Conservation (phyloP, 148 eudicot genomes). For the Oxyria digyna region DNA sequence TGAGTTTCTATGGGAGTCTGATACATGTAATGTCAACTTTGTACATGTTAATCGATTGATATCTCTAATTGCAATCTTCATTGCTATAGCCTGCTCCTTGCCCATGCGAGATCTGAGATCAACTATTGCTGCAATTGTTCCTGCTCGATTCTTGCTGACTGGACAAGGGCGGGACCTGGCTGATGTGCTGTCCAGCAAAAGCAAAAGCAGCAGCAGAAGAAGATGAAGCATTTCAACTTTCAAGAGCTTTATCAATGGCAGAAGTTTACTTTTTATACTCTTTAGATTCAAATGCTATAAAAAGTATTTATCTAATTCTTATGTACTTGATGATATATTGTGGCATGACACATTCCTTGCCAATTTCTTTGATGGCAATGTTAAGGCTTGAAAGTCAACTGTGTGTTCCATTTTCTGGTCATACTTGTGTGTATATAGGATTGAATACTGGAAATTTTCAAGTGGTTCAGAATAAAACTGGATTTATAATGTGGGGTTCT, state of each 20-base stretch:
- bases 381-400: background rate
- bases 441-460: background rate
- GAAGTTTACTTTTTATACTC: background rate
- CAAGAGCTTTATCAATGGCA: background rate
- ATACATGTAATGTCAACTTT: background rate
- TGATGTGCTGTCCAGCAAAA: background rate
- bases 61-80: conserved; percentile 2
- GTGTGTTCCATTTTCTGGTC: background rate
- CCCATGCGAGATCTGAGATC: background rate
- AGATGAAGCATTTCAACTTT: background rate
- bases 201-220: background rate
- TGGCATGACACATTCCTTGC: background rate
- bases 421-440: background rate
- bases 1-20: background rate
- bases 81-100: conserved; percentile 1
- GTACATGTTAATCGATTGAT: background rate
- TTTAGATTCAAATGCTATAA: background rate
- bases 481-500: background rate
- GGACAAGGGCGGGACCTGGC: background rate
- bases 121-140: background rate
- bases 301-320: background rate
- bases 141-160: background rate
- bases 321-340: background rate
- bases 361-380: background rate
- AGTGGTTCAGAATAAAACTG: background rate